Percentiles rank a stretch among this genome's conserved stretches.
Conservation (phyloP, 106 monocot genomes). For the Xerophyta viscosa region DNA sequence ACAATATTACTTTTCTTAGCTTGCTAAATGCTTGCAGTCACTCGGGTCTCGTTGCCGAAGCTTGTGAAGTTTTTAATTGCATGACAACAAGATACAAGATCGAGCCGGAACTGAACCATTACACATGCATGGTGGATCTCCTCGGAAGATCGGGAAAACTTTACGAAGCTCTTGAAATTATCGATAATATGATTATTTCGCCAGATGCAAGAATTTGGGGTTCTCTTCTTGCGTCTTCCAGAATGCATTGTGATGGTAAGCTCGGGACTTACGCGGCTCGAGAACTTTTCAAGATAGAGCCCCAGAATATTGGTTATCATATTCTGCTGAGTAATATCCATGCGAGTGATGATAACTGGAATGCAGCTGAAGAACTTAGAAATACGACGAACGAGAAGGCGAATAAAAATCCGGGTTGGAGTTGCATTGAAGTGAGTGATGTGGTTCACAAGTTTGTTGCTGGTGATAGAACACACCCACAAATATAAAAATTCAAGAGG, state of each 20-base stretch:
- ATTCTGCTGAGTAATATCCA: slow-evolving; percentile 28
- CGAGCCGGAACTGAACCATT: slow-evolving; percentile 32
- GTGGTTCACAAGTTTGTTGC: slow-evolving; percentile 19
- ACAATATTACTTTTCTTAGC: slow-evolving; percentile 48
- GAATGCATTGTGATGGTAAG: slow-evolving; percentile 16
- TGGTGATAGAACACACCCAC: slow-evolving; percentile 14
- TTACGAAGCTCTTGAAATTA: slow-evolving; percentile 30
- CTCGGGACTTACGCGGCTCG: slow-evolving; percentile 25
- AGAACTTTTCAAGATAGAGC: slow-evolving; percentile 30
- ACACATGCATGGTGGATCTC: slow-evolving; percentile 62
- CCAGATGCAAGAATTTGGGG: slow-evolving; percentile 49
- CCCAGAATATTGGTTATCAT: slow-evolving; percentile 34
- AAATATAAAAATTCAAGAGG: slow-evolving; percentile 9
- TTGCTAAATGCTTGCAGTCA: slow-evolving; percentile 53
- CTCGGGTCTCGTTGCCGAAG: slow-evolving; percentile 35
- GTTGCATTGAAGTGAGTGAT: slow-evolving; percentile 19
- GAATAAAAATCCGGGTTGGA: slow-evolving; percentile 32
- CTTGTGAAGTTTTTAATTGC: slow-evolving; percentile 23
- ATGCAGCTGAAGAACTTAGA: slow-evolving; percentile 17
- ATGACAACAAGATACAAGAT: slow-evolving; percentile 28
- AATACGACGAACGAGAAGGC: slow-evolving; percentile 11
- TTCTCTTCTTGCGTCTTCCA: slow-evolving; percentile 35
- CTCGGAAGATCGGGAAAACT: slow-evolving; percentile 40
- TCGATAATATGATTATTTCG: slow-evolving; percentile 21
- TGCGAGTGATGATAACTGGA: slow-evolving; percentile 17